A percentile compares a stretch with the other conserved stretches of the same genome.
Conservation (phyloP, 164 flowering plant genomes). For the Umbilicus rupestris region DNA sequence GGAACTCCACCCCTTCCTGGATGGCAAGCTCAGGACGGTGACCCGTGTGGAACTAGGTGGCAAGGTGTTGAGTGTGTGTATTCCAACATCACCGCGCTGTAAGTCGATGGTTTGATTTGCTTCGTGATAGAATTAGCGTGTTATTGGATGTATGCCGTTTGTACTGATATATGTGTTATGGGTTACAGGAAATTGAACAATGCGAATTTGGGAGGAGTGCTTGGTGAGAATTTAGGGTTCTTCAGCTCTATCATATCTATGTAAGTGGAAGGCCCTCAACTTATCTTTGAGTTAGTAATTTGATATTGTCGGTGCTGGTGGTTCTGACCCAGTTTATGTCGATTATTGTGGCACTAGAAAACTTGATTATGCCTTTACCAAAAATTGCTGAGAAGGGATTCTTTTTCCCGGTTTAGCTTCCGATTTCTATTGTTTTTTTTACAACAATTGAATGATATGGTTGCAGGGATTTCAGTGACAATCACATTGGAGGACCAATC, state of each 20-base stretch:
- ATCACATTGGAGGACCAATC: constrained; percentile 74
- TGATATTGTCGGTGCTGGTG: too few relatives aligned
- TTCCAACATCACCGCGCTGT: constrained; percentile 70
- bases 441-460: constrained; percentile 7
- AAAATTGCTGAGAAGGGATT: not conserved
- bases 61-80: constrained; percentile 66
- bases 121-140: not conserved
- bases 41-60: constrained; percentile 84
- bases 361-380: not conserved
- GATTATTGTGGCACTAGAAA: not conserved
- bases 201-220: constrained; percentile 40
- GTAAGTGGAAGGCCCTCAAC: constrained; percentile 23
- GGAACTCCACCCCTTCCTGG: constrained; percentile 56
- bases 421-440: not conserved
- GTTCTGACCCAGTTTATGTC: not conserved
- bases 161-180: constrained; percentile 9
- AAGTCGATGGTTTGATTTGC: constrained; percentile 18
- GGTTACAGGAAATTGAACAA: constrained; percentile 28
- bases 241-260: constrained; percentile 37
- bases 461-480: constrained; percentile 60
- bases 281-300: too few relatives aligned
- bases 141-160: not conserved
- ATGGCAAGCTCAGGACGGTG: constrained; percentile 71
- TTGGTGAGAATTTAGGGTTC: constrained; percentile 26
- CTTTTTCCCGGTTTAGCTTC: not conserved